Conservation (phyloP, 2,329 filamentous ascomycete species). For the Claviceps sp. region DNA sequence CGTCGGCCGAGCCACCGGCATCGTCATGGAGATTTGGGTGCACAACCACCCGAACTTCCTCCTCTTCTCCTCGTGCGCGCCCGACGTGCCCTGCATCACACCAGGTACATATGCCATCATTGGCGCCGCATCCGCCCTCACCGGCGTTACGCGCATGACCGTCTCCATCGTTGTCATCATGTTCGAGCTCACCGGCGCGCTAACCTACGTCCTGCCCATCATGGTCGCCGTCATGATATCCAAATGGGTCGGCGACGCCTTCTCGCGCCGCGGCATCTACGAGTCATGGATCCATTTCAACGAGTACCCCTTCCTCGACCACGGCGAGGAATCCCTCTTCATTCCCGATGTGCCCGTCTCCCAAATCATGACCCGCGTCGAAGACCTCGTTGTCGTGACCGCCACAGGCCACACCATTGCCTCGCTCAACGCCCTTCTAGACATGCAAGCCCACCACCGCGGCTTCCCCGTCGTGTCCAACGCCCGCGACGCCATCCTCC, state of each 20-base stretch:
- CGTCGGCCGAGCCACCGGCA: conserved; percentile 76
- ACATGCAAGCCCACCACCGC: conserved; percentile 65
- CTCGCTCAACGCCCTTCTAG: conserved; percentile 56
- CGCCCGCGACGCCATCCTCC: conserved; percentile 59
- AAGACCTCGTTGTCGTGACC: conserved; percentile 79
- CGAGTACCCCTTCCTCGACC: conserved; percentile 90
- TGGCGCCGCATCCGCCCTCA: conserved; percentile 85
- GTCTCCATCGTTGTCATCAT: conserved; percentile 98
- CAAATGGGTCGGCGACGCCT: conserved; percentile 96
- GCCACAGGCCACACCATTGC: conserved; percentile 79
- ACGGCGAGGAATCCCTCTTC: conserved; percentile 58
- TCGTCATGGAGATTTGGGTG: conserved; percentile 82
- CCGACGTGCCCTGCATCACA: conserved; percentile 77
- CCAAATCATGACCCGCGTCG: conserved; percentile 83
- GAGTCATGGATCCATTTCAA: conserved; percentile 96
- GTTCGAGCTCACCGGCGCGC: conserved; percentile 92
- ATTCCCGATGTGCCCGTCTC: conserved; percentile 77
- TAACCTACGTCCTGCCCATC: conserved; percentile 93
- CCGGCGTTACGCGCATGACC: conserved; percentile 89
- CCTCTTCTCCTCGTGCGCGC: conserved; percentile 67
- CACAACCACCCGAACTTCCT: conserved; percentile 63
- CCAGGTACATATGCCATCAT: conserved; percentile 95
- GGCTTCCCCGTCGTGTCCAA: conserved; percentile 86
- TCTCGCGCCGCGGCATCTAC: conserved; percentile 87
- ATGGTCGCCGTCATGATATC: conserved; percentile 98